Percentiles rank a stretch among this genome's conserved stretches.
phyloP scores from a whole-genome alignment of 2,329 filamentous ascomycete genomes.

The Rutstroemia sp. region DNA sequence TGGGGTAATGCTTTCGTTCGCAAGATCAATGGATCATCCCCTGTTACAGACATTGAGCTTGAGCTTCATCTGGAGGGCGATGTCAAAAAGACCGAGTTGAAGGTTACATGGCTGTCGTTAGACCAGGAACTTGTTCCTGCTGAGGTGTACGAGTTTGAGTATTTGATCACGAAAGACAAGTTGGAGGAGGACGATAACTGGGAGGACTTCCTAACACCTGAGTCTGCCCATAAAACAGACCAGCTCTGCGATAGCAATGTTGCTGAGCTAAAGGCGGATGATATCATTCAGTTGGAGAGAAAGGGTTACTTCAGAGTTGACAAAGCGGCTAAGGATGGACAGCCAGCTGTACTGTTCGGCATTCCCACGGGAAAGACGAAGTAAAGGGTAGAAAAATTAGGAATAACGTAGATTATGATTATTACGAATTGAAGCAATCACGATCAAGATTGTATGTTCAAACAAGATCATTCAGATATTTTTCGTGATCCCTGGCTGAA shows the following conservation, averaged over 20 bases:
- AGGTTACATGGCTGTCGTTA: constrained; percentile 87
- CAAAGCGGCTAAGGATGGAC: constrained; percentile 48
- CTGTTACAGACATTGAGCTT: constrained; percentile 64
- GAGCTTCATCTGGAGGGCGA: constrained; percentile 90
- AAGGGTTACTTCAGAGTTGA: constrained; percentile 90
- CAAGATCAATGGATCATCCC: constrained; percentile 49
- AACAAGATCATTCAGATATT: constrained; percentile 11
- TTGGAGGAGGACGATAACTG: constrained; percentile 80
- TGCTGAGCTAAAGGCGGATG: constrained; percentile 68
- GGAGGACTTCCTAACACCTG: constrained; percentile 70
- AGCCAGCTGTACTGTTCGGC: constrained; percentile 58
- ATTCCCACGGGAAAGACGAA: constrained; percentile 60
- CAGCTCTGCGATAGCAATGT: constrained; percentile 79
- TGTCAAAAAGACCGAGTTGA: constrained; percentile 93
- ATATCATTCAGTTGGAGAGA: constrained; percentile 92
- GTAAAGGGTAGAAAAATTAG: background rate
- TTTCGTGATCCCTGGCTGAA: constrained; percentile 33
- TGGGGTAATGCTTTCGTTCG: constrained; percentile 88
- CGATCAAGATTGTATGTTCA: background rate
- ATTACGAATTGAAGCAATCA: background rate
- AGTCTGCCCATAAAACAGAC: constrained; percentile 67
- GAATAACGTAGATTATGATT: background rate
- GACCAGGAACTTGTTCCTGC: constrained; percentile 71
- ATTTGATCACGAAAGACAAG: constrained; percentile 91
- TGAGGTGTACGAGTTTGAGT: constrained; percentile 90